Evolutionary conservation across 306 rosid genomes (phyloP), one percentile per base, ranked within the genome.

Genomic region (Citrullus mucosospermus): DNA sequence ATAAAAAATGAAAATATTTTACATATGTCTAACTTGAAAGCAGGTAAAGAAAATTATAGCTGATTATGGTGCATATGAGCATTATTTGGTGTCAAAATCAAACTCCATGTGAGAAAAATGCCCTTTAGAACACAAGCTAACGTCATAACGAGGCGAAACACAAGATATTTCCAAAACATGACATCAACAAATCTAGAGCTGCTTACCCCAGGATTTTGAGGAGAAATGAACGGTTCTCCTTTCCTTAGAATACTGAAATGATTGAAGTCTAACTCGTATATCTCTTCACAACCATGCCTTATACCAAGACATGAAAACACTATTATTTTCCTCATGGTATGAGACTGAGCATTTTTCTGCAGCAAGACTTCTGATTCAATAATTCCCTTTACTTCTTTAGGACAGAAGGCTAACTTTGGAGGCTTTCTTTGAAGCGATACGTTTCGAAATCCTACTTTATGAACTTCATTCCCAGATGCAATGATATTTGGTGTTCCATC

Each of bases 231-330:
- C 8, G 91, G 84, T 67, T 93, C 97, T 61, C 96, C 97, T 86
- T 90, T 93, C 73, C 84, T 88, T 79, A 90, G 66, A 81, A 93
- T 87, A 84, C 88, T 89, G 81, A 91, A 93, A 81, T 93, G 97
- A 74, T 85, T 91, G 73, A 91, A 89, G 86, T 90, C 88, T 76
- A 93, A 82, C 78, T 93, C 98, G 25, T 88, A 83, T 80, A 93
- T 88, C 74, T 93, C 98, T 74, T 91, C 98, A 81, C 93, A 88
- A 10, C 96, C 97, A 76, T 93, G 96, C 82, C 97, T 89, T 84
- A 87, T 88, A 25, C 97, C 96, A 81, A 93, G 97, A 76, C 92
- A 87, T 80, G 96, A 89, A 83, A 93, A 93, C 80, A 91, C 93
- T 76, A 93, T 78, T 39, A 93, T 89, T 86, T 93, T 93, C 87